A percentile compares a stretch with the other conserved stretches of the same genome.
Conservation (phyloP, 257 asterid species). For the Capsicum chinense region DNA sequence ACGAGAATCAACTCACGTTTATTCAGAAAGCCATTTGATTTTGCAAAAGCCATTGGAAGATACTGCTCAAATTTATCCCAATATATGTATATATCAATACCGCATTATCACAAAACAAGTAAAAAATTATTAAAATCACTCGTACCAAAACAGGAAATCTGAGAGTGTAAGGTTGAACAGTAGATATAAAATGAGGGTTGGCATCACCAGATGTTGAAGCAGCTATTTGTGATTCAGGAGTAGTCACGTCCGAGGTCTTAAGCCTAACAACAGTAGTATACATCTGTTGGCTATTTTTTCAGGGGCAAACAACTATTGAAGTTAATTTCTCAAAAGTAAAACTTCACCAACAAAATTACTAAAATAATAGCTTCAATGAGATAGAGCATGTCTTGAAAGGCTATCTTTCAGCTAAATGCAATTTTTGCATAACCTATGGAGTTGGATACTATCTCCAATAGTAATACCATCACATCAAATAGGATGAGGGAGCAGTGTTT, state of each 20-base stretch:
- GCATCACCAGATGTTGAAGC: constrained; percentile 18
- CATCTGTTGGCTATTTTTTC: not conserved
- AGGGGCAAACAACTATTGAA: not conserved
- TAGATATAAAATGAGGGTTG: constrained; percentile 25
- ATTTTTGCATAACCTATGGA: not conserved
- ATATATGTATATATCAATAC: not conserved
- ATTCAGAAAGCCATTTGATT: constrained; percentile 8
- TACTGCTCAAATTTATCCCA: constrained; percentile 14
- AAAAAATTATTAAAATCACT: not conserved
- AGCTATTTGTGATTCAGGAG: constrained; percentile 1
- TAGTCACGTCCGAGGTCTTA: not conserved
- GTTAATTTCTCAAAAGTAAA: not conserved
- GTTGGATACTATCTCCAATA: not conserved
- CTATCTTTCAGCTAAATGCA: not conserved
- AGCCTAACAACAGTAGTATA: not conserved
- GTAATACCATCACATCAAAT: not conserved
- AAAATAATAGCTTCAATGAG: not conserved
- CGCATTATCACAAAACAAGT: not conserved
- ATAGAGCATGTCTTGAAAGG: not conserved
- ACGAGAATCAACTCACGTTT: not conserved
- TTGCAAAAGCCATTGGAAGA: constrained; percentile 25
- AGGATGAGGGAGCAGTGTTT: not conserved
- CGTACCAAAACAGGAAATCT: not conserved
- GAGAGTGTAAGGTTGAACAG: not conserved
- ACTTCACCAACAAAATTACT: not conserved